A percentile compares a stretch with the other conserved stretches of the same genome.
These are phyloP conservation scores for Colletotrichum orbiculare DNA, from an alignment of 2,329 filamentous ascomycete genomes.

Conservation along the genomic window DNA sequence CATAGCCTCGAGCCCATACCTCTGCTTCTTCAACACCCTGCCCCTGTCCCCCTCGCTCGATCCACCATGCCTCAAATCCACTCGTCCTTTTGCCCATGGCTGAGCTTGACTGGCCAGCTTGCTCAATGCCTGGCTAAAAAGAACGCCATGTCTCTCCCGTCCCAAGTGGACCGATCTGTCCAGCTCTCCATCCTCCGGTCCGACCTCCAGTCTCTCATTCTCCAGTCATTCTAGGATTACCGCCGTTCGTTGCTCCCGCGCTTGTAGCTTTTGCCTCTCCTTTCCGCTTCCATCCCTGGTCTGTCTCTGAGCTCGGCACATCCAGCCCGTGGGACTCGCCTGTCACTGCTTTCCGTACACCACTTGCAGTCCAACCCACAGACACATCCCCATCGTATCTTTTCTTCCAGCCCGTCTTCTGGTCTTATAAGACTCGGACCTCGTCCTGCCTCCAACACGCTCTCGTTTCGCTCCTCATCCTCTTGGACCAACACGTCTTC, in stretches of 20 bases:
- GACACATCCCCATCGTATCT: slow-evolving; percentile 30
- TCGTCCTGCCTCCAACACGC: slow-evolving; percentile 31
- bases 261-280: slow-evolving; percentile 40
- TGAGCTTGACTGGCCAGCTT: slow-evolving; percentile 46
- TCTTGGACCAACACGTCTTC: slow-evolving; percentile 36
- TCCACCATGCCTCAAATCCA: slow-evolving; percentile 53
- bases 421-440: slow-evolving; percentile 37
- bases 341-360: slow-evolving; percentile 22
- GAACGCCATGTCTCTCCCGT: slow-evolving; percentile 37
- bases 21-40: slow-evolving; percentile 37
- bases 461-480: slow-evolving; percentile 27
- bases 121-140: slow-evolving; percentile 42
- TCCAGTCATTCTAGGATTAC: slow-evolving; percentile 48
- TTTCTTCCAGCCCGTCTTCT: neutral
- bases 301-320: slow-evolving; percentile 31
- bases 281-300: slow-evolving; percentile 35
- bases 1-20: slow-evolving; percentile 38
- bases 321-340: slow-evolving; percentile 30
- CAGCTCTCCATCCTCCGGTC: slow-evolving; percentile 34
- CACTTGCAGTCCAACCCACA: no score
- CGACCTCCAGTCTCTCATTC: slow-evolving; percentile 39
- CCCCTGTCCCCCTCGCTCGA: slow-evolving; percentile 45
- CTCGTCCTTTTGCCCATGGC: slow-evolving; percentile 47
- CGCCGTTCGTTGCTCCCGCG: slow-evolving; percentile 49
- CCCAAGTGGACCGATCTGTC: slow-evolving; percentile 37